phyloP scores from a whole-genome alignment of 805 yeast species.

The Sporopachydermia lactativora region DNA sequence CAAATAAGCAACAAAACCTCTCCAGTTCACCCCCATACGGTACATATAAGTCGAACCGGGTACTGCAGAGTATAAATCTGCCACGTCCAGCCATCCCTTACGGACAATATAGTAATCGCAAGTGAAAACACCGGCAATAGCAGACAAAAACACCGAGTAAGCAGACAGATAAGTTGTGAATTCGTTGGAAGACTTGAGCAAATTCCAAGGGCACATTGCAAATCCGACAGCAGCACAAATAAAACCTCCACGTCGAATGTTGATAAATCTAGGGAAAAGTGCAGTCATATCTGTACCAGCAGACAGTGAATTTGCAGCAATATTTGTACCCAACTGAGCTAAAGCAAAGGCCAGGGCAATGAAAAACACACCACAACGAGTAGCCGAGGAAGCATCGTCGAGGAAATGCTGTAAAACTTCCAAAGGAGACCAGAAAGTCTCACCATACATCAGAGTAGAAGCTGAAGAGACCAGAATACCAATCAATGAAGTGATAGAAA shows the following conservation, averaged over 20 bases:
- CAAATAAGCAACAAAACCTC: conserved; percentile 70
- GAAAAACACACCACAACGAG: conserved; percentile 70
- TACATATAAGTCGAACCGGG: conserved; percentile 40
- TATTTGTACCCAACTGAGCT: conserved; percentile 69
- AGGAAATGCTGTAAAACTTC: conserved; percentile 59
- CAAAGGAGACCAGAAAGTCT: conserved; percentile 72
- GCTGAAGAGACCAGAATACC: conserved; percentile 81
- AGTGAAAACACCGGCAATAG: conserved; percentile 67
- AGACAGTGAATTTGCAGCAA: conserved; percentile 56
- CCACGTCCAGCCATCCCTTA: conserved; percentile 51
- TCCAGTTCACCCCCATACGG: conserved; percentile 64
- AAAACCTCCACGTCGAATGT: conserved; percentile 70
- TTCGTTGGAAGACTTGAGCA: conserved; percentile 50
- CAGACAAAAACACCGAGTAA: conserved; percentile 67
- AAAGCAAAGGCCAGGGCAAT: conserved; percentile 56
- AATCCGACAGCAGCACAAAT: conserved; percentile 61
- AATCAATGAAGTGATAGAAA: conserved; percentile 68
- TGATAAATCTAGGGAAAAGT: conserved; percentile 44
- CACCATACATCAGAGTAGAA: conserved; percentile 50
- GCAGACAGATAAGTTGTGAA: conserved; percentile 75
- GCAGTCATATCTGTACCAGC: conserved; percentile 67
- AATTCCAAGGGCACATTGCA: conserved; percentile 74
- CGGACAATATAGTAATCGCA: conserved; percentile 46
- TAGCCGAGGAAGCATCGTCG: conserved; percentile 36
- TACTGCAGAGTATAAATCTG: conserved; percentile 45